These are phyloP conservation scores for Physcomitrium patens DNA, from an alignment of 225 moss, liverwort and hornwort genomes.

Conservation along the genomic window DNA sequence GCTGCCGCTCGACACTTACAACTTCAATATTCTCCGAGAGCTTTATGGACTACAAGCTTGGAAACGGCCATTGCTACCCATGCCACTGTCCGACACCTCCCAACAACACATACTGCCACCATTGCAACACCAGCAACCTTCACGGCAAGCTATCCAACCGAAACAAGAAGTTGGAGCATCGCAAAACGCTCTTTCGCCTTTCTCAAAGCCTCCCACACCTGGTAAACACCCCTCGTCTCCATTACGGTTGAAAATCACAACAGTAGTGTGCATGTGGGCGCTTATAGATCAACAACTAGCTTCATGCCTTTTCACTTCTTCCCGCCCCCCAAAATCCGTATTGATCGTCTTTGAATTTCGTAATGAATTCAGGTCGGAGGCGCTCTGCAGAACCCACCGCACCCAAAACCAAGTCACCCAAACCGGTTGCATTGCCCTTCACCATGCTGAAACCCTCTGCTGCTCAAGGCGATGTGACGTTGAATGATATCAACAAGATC, in stretches of 20 bases:
- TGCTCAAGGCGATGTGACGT: no score
- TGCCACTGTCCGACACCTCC: slow-evolving; percentile 40
- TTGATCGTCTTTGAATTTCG: no score
- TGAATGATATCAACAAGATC: no score
- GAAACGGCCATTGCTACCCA: slow-evolving; percentile 46
- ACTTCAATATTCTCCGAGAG: slow-evolving; percentile 34
- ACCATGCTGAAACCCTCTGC: no score
- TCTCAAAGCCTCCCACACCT: slow-evolving; percentile 62
- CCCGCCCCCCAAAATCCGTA: no score
- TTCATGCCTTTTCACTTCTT: no score
- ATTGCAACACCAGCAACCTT: slow-evolving; percentile 39
- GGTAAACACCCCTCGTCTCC: slow-evolving; percentile 42
- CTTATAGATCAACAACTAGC: no score
- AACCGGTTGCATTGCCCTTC: no score
- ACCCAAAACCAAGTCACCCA: no score
- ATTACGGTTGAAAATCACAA: background rate
- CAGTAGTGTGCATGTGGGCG: no score
- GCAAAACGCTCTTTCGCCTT: slow-evolving; percentile 56
- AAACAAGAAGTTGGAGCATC: slow-evolving; percentile 44
- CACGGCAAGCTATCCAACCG: slow-evolving; percentile 30
- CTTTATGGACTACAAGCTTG: slow-evolving; percentile 49
- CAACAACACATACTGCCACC: slow-evolving; percentile 36
- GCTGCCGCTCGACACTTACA: slow-evolving; percentile 31
- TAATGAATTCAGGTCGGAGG: no score
- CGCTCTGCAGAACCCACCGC: no score